These are phyloP conservation scores for Clonostachys rosea DNA, from an alignment of 2,329 filamentous ascomycete genomes.

Conservation along the genomic window DNA sequence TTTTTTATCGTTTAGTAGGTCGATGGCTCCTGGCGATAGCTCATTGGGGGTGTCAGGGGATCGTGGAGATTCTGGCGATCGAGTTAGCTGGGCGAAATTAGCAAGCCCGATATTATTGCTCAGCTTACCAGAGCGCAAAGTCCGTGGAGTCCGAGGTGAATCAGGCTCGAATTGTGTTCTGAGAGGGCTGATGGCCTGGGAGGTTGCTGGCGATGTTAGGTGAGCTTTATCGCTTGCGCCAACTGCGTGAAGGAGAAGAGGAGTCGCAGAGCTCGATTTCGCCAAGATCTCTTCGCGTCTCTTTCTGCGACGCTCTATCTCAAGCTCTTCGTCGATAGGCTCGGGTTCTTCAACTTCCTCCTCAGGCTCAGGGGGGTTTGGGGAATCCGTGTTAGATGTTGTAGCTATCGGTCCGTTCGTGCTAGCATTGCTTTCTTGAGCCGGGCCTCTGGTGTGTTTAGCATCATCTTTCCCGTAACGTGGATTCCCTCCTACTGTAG, in stretches of 20 bases:
- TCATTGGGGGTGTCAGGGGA: constrained; percentile 41
- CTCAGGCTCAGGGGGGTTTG: constrained; percentile 21
- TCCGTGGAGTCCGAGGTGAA: constrained; percentile 32
- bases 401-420: not conserved
- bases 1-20: constrained; percentile 62
- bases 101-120: not conserved
- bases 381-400: not conserved
- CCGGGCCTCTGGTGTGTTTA: constrained; percentile 59
- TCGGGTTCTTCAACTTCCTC: constrained; percentile 49
- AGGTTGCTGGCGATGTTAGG: constrained; percentile 46
- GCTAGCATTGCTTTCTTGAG: not conserved
- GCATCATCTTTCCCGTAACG: constrained; percentile 56
- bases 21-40: constrained; percentile 54
- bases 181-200: constrained; percentile 35
- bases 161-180: constrained; percentile 18
- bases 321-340: constrained; percentile 72
- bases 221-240: constrained; percentile 54
- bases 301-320: constrained; percentile 81
- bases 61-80: constrained; percentile 26
- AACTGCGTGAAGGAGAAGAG: constrained; percentile 71
- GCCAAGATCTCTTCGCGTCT: constrained; percentile 80
- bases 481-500: constrained; percentile 53
- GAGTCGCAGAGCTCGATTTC: constrained; percentile 72
- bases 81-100: too few relatives aligned
- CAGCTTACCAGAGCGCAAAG: constrained; percentile 36